Evolutionary conservation across 2,329 filamentous ascomycete genomes (phyloP).

Genomic region (Aquanectria penicillioides): DNA sequence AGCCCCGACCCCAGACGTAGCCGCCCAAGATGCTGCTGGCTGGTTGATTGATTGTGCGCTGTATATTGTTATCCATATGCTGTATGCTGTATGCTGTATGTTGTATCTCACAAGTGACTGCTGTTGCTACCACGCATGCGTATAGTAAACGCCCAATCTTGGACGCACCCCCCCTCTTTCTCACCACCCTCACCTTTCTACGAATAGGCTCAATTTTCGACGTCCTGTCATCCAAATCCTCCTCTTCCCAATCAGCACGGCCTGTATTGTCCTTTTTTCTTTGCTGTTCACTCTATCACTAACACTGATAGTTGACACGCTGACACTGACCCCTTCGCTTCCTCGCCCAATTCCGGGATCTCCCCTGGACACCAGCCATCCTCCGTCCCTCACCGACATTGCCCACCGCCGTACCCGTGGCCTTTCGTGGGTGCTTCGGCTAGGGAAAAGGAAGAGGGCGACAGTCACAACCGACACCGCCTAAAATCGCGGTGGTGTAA

Average conservation of each 20-base stretch:
- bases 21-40: too few species aligned
- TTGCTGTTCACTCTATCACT: neutral
- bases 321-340: too few species aligned
- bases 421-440: constrained; percentile 10
- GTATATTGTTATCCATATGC: too few species aligned
- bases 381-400: constrained; percentile 5
- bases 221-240: too few species aligned
- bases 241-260: too few species aligned
- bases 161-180: neutral
- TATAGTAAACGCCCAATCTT: neutral
- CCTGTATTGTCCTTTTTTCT: too few species aligned
- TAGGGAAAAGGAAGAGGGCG: neutral
- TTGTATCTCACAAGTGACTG: too few species aligned
- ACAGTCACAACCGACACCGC: constrained; percentile 4
- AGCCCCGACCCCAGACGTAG: neutral
- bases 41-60: too few species aligned
- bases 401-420: constrained; percentile 3
- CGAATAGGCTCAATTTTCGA: too few species aligned
- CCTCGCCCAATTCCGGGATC: neutral
- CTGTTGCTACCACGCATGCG: too few species aligned
- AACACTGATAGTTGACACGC: neutral
- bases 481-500: too few species aligned
- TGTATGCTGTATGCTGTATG: too few species aligned
- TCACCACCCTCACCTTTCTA: constrained; percentile 7
- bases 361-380: constrained; percentile 7